Base-by-base conservation (phyloP, 2,329 filamentous ascomycete species). In the Didymella sp. region DNA sequence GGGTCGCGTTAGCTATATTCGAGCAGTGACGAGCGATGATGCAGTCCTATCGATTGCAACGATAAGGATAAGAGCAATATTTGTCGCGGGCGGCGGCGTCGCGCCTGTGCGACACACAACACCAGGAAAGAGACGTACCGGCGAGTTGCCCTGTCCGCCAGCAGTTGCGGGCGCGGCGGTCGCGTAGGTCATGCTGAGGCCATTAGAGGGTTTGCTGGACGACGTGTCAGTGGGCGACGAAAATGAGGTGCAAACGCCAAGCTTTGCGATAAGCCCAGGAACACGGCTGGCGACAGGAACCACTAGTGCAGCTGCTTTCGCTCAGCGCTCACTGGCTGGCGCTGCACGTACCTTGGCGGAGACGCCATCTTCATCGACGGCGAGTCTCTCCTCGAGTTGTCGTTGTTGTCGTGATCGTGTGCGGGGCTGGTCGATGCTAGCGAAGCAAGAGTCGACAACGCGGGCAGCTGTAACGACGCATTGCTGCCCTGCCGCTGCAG, bases 161-260 rank as follows among this genome's bases (percentile, higher is more conserved):
- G 85, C 84, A 37, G 87, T 88, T 37, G 86, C 85, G 44, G 87
- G 86, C 42, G 87, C 87, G 63, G 85, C 85, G 62, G 85, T 87
- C 67, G 84, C 81, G 73, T 85, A 86, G 64, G 81, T 85, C 80
- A 86, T 84, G 74, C 77, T 83, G 76, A 79, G 77, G 68, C 77
- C 79, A 81, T 81, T 79, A 59, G 73, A 71, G 62, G 70, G 68
- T 72, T 70, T 76, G 62, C 72, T 67, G 59, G 55, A 51, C 63
- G 51, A 31, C 53, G 58, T 57, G 68, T 73, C 60, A 74, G 67
- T 56, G 58, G 42, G 43, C 51, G 49, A 44, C 46, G 60, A 70
- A 72, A 70, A 70, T 62, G 72, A 63, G 67, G 65, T 69, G 69
- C 49, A 68, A 50, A 51, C 51, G 70, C 69, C 70, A 70, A 71